Evolutionary conservation across 2,329 filamentous ascomycete genomes (phyloP), one percentile per base, ranked within the genome.

Genomic region (Dactylellina cionopaga): DNA sequence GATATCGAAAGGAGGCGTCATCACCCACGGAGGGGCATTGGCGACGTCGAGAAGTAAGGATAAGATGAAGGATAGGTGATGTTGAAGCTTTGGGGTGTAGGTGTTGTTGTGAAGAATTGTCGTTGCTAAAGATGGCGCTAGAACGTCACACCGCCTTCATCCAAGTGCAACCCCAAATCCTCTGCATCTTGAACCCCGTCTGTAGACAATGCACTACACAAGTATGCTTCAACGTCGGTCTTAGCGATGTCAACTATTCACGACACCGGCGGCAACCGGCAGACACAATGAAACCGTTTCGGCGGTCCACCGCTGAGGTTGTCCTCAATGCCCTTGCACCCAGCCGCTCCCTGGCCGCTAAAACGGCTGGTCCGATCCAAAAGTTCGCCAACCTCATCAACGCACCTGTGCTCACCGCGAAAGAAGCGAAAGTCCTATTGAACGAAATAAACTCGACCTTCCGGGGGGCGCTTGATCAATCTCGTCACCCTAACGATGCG

Each of bases 401-500:
- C 44, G 13, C 44, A 3, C 68, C 68, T 2, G 39, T 72, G 13
- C 52, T 72, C 35, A 72, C 68, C 13, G 52, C 58, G 5, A 65
- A 52, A 11, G 68, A 72, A 49, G 59, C 68, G 10, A 72, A 24
- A 31, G n/a, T 37, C 6, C 54, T 64, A 13, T 51, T 72, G 10
- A 54, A 58, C 9, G 59, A 64, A 10, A 46, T 72, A 3, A 72
- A 72, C 33, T 59, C 59, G 6, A 29, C 51, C 24, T 72, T 72
- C 29, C 68, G 68, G 7, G 49, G 47, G 17, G 37, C 44, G 31
- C 43, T 65, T 15, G 35, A 65, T 15, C 41, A 47, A n/a, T 52
- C 68, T 6, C 68, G 52, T 1, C 59, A 54, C 51, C 58, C 47
- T 11, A 44, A 63, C 13, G 59, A 65, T 15, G 29, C 58, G 27